Conservation (phyloP, 352 stramenopile species). For the Phytophthora pistaciae region DNA sequence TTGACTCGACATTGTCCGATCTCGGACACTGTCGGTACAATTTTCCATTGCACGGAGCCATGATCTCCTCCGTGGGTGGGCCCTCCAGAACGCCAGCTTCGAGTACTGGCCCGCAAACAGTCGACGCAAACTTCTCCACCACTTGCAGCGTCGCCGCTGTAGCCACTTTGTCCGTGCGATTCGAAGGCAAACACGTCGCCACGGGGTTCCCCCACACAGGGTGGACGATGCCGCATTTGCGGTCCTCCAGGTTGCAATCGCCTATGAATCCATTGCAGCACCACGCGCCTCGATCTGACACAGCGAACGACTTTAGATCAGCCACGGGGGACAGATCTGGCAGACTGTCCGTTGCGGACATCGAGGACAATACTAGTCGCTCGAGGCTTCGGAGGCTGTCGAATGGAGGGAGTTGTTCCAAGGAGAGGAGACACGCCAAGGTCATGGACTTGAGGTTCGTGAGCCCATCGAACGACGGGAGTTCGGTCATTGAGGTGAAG, state of each 20-base stretch:
- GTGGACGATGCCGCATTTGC: not conserved
- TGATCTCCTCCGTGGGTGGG: not conserved
- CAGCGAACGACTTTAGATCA: not conserved
- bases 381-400: not conserved
- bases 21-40: constrained; percentile 30
- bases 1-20: constrained; percentile 1
- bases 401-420: not conserved
- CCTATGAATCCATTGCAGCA: not conserved
- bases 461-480: constrained; percentile 26
- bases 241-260: not conserved
- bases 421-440: not conserved
- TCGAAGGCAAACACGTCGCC: not conserved
- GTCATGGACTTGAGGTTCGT: constrained; percentile 20
- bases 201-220: constrained; percentile 13
- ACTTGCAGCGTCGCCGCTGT: not conserved
- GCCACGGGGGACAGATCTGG: not conserved
- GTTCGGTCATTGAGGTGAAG: constrained; percentile 6
- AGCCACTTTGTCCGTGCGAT: not conserved
- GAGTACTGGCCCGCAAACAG: not conserved
- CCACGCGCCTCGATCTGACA: not conserved
- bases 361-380: not conserved
- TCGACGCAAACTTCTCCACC: not conserved
- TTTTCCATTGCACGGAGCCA: constrained; percentile 7
- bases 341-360: not conserved
- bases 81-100: not conserved